These are phyloP conservation scores for Orbilia blumenaviensis DNA, from an alignment of 2,329 filamentous ascomycete species.

Conservation along the genomic window DNA sequence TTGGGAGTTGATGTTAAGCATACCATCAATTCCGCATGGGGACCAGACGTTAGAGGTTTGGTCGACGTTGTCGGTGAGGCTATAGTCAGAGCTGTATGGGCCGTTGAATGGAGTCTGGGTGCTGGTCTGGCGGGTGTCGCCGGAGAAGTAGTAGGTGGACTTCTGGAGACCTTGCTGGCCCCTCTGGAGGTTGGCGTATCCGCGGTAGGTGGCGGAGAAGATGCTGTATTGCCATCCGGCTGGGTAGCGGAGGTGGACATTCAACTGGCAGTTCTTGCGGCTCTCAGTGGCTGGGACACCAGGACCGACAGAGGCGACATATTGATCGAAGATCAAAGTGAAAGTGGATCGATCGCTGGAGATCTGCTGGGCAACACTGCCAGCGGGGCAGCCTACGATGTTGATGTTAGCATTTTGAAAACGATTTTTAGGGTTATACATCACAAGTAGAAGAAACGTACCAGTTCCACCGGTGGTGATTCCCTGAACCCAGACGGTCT, in stretches of 20 bases:
- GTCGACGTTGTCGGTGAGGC: conserved; percentile 63
- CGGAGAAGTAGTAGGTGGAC: conserved; percentile 68
- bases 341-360: conserved; percentile 62
- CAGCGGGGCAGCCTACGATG: conserved; percentile 63
- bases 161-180: conserved; percentile 65
- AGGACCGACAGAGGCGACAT: conserved; percentile 65
- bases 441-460: not conserved
- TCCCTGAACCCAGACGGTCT: conserved; percentile 62
- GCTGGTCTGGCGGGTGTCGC: conserved; percentile 59
- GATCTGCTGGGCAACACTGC: conserved; percentile 62
- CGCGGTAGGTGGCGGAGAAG: conserved; percentile 66
- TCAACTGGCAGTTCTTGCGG: conserved; percentile 68
- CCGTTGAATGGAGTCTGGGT: conserved; percentile 63
- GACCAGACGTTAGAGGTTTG: conserved; percentile 66
- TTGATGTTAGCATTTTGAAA: not conserved
- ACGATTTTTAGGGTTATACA: not conserved
- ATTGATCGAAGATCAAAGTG: conserved; percentile 67
- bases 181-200: conserved; percentile 64
- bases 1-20: conserved; percentile 68
- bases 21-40: conserved; percentile 65
- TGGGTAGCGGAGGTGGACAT: conserved; percentile 66
- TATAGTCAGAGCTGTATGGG: conserved; percentile 63
- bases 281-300: conserved; percentile 62
- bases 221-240: conserved; percentile 67
- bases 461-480: conserved; percentile 63